These are phyloP conservation scores for Candida glucosophila DNA, from an alignment of 1,139 yeast genomes.

Conservation along the genomic window DNA sequence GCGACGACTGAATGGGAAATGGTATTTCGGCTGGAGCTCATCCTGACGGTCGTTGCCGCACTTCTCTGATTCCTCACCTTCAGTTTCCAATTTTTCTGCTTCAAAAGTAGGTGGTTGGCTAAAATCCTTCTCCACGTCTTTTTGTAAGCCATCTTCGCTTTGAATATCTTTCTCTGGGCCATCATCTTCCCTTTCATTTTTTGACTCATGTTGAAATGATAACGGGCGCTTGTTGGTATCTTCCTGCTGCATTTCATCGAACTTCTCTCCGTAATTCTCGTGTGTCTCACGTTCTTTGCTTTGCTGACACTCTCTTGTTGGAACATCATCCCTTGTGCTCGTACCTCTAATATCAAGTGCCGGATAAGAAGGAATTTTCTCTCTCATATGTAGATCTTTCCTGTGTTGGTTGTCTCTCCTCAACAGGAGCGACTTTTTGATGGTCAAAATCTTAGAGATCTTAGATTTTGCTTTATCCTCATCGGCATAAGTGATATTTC, in stretches of 20 bases:
- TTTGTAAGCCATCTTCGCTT: not conserved
- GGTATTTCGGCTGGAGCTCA: constrained; percentile 1
- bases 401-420: too few species aligned
- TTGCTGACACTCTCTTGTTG: too few species aligned
- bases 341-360: too few species aligned
- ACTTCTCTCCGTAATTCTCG: too few species aligned
- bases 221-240: too few species aligned
- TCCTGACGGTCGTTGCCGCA: not conserved
- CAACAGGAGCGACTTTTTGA: too few species aligned
- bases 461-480: not conserved
- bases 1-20: constrained; percentile 1
- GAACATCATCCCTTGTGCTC: too few species aligned
- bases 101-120: not conserved
- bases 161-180: not conserved
- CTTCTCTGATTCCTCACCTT: not conserved
- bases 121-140: not conserved
- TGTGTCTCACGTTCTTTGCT: too few species aligned
- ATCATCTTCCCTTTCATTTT: not conserved
- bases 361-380: too few species aligned
- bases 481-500: constrained; percentile 1
- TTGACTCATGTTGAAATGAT: not conserved
- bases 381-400: too few species aligned
- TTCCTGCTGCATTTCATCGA: too few species aligned
- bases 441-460: too few species aligned
- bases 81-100: not conserved